These are phyloP conservation scores for Leccinum boreale DNA, from an alignment of 768 basidiomycete species.

Conservation along the genomic window DNA sequence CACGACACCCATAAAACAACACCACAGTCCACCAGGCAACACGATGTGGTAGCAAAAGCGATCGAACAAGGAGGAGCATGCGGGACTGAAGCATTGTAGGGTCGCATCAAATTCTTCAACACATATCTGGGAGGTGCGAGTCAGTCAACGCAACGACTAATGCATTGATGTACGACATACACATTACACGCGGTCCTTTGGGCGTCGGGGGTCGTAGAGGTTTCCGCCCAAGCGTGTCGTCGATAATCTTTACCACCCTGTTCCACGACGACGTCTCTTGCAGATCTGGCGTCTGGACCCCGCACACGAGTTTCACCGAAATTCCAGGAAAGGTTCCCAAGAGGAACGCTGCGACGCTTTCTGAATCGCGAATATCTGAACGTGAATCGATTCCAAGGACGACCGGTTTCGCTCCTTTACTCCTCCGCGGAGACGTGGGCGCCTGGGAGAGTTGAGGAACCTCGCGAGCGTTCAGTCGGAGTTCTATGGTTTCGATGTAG, in stretches of 20 bases:
- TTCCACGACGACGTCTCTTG: slow-evolving; percentile 20
- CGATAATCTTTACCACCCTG: slow-evolving; percentile 17
- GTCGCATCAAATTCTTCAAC: background rate
- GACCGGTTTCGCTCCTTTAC: background rate
- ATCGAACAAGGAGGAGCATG: background rate
- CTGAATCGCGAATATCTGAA: slow-evolving; percentile 20
- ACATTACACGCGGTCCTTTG: slow-evolving; percentile 13
- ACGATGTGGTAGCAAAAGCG: background rate
- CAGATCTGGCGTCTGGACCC: slow-evolving; percentile 5
- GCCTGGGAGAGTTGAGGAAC: slow-evolving; percentile 1
- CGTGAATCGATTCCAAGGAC: slow-evolving; percentile 12
- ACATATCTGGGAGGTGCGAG: slow-evolving; percentile 2
- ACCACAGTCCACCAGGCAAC: background rate
- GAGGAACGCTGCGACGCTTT: slow-evolving; percentile 16
- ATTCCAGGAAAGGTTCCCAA: slow-evolving; percentile 9
- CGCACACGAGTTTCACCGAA: slow-evolving; percentile 4
- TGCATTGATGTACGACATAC: slow-evolving; percentile 4
- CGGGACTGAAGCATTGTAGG: background rate
- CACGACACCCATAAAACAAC: background rate
- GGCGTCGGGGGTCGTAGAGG: slow-evolving; percentile 4
- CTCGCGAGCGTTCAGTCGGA: slow-evolving; percentile 19
- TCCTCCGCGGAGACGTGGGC: background rate
- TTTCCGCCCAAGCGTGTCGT: slow-evolving; percentile 12
- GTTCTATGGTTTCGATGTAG: slow-evolving; percentile 11
- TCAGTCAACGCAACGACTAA: background rate